Evolutionary conservation across 495 filamentous ascomycete species (phyloP), one percentile per base, ranked within the genome.

Genomic region (Thermochaetoides thermophila): DNA sequence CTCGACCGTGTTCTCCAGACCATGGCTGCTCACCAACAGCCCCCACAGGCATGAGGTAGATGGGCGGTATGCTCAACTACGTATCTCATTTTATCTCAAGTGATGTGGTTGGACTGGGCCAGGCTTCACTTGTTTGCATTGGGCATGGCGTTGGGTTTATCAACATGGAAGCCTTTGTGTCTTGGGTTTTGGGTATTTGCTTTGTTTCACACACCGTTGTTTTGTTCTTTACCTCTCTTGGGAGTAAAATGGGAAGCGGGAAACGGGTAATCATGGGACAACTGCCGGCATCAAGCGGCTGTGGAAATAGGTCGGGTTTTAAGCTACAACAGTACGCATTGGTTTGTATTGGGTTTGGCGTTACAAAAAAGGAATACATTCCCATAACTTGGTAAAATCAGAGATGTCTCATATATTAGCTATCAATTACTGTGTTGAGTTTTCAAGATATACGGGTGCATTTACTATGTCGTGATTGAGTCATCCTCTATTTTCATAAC

Each of bases 1-100:
- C 48, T 78, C 16, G 55, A 66, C 25, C 62, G 68, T 41, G 76
- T 56, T 11, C 35, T 60, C 11, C 27, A 50, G 35, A 59, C 56
- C 21, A 63, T 66, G 40, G 39, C 51, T 27, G 44, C 48, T 17
- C 22, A 39, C 34, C 29, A 38, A 23, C 15, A 29, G 3, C 21
- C 32, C 14, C 7, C 18, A 17, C 34, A 35, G 26, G n/a, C 34
- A 39, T 42, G 35, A 42, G 20, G 31, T n/a, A n/a, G n/a, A n/a
- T n/a, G n/a, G n/a, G n/a, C n/a, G n/a, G n/a, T n/a, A n/a, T n/a
- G n/a, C n/a, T n/a, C n/a, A n/a, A n/a, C n/a, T n/a, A n/a, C n/a
- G n/a, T n/a, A n/a, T n/a, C n/a, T n/a, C n/a, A n/a, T n/a, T n/a
- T n/a, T n/a, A n/a, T n/a, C n/a, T n/a, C n/a, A n/a, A n/a, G n/a